Conservation (phyloP, 495 filamentous ascomycete species). For the Pyrenula aspistea region DNA sequence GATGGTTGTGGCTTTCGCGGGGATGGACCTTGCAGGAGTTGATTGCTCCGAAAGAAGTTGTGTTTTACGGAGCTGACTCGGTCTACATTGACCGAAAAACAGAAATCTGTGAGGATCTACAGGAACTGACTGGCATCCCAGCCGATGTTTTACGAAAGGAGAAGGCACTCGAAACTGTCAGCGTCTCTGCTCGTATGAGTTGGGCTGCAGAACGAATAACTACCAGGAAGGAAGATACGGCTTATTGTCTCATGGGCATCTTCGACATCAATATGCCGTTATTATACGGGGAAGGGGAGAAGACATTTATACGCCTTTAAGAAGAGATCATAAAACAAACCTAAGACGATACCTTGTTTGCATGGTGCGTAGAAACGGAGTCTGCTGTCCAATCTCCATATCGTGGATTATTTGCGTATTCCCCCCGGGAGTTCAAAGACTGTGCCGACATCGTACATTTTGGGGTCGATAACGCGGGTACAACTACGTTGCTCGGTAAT, state of each 20-base stretch:
- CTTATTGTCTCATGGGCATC: constrained; percentile 29
- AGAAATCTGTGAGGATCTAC: constrained; percentile 11
- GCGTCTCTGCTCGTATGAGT: constrained; percentile 22
- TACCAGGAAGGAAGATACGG: constrained; percentile 21
- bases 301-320: constrained; percentile 21
- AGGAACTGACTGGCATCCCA: constrained; percentile 17
- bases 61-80: constrained; percentile 12
- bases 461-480: no score
- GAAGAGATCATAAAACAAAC: constrained; percentile 15
- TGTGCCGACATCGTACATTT: no score
- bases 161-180: not conserved
- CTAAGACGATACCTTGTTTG: constrained; percentile 3
- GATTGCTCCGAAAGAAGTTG: constrained; percentile 5
- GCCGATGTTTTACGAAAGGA: constrained; percentile 1
- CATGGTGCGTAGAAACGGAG: no score
- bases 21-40: constrained; percentile 18
- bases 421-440: not conserved
- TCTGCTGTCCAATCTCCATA: not conserved
- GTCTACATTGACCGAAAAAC: constrained; percentile 13
- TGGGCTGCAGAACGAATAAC: constrained; percentile 23
- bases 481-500: no score
- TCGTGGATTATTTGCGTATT: not conserved
- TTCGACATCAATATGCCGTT: constrained; percentile 31
- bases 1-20: constrained; percentile 14
- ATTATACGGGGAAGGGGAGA: constrained; percentile 27